Evolutionary conservation across 2,329 filamentous ascomycete species (phyloP).

Genomic region (Drechslerella stenobrocha): DNA sequence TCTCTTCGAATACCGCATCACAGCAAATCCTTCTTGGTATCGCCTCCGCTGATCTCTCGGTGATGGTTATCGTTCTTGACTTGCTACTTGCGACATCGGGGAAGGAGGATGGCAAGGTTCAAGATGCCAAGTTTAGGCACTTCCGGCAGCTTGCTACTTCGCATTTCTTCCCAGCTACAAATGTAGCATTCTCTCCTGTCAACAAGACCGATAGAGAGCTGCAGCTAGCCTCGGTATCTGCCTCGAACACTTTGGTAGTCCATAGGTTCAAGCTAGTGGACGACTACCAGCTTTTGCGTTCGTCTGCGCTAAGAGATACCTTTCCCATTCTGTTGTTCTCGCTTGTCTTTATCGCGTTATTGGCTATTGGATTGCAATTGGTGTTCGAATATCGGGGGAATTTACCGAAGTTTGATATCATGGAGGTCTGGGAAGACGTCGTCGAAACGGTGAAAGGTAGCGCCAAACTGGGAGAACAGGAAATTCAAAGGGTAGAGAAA

Average conservation of each 20-base stretch:
- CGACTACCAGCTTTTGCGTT: conserved; percentile 24
- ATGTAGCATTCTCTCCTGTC: conserved; percentile 35
- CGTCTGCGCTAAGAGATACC: conserved; percentile 36
- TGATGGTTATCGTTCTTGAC: conserved; percentile 33
- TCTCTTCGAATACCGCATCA: conserved; percentile 24
- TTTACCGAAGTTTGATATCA: conserved; percentile 42
- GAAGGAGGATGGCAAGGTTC: conserved; percentile 21
- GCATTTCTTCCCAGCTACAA: conserved; percentile 41
- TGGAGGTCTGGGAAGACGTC: conserved; percentile 45
- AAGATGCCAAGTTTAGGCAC: conserved; percentile 42
- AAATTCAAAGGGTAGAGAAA: conserved; percentile 34
- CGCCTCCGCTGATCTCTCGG: conserved; percentile 37
- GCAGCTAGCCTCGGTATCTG: conserved; percentile 39
- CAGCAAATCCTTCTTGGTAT: conserved; percentile 37
- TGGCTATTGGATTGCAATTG: conserved; percentile 38
- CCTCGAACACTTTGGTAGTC: conserved; percentile 35
- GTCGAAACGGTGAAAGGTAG: conserved; percentile 37
- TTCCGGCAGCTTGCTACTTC: conserved; percentile 35
- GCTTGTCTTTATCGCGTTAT: conserved; percentile 34
- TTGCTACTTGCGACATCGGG: conserved; percentile 16
- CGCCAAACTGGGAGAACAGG: conserved; percentile 38
- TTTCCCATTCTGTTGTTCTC: conserved; percentile 38
- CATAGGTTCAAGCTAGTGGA: conserved; percentile 31
- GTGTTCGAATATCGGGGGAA: conserved; percentile 46
- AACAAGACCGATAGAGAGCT: conserved; percentile 30